These are phyloP conservation scores for Camillea tinctor DNA, from an alignment of 2,329 filamentous ascomycete genomes.

Conservation along the genomic window DNA sequence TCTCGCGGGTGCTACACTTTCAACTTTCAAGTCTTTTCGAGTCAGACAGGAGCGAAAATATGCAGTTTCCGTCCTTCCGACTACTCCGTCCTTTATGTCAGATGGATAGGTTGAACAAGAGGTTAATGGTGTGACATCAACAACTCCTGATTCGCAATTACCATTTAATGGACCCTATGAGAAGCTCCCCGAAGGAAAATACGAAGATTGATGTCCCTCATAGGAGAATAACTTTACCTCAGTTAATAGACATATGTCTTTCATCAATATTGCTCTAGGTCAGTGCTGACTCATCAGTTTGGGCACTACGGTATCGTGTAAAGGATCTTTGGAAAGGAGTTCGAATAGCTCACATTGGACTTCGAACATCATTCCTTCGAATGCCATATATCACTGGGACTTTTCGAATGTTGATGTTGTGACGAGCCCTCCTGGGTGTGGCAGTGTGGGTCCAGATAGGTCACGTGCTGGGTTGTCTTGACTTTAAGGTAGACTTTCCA, in stretches of 20 bases:
- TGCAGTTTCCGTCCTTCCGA: slow-evolving; percentile 37
- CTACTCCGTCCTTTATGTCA: slow-evolving; percentile 27
- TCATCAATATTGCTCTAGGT: slow-evolving; percentile 31
- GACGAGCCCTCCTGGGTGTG: no score
- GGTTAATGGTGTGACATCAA: slow-evolving; percentile 9
- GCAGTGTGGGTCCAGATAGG: no score
- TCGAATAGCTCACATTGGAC: slow-evolving; percentile 30
- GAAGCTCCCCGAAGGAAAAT: slow-evolving; percentile 11
- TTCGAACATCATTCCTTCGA: slow-evolving; percentile 35
- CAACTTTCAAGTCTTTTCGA: slow-evolving; percentile 42
- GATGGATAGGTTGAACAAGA: slow-evolving; percentile 23
- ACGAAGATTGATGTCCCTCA: no score
- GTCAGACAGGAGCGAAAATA: slow-evolving; percentile 41
- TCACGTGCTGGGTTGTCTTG: slow-evolving; percentile 5
- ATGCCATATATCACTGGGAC: slow-evolving; percentile 20
- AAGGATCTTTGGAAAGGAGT: slow-evolving; percentile 31
- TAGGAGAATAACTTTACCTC: neutral
- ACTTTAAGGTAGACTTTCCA: no score
- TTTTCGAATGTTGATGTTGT: slow-evolving; percentile 28
- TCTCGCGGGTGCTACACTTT: slow-evolving; percentile 38
- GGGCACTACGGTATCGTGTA: slow-evolving; percentile 34
- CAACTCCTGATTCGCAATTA: slow-evolving; percentile 17
- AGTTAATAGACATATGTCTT: slow-evolving; percentile 13
- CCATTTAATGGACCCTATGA: slow-evolving; percentile 19
- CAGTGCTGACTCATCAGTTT: slow-evolving; percentile 32